Conservation (phyloP, 192 early-diverging fungal species). For the Cetraspora pellucida region DNA sequence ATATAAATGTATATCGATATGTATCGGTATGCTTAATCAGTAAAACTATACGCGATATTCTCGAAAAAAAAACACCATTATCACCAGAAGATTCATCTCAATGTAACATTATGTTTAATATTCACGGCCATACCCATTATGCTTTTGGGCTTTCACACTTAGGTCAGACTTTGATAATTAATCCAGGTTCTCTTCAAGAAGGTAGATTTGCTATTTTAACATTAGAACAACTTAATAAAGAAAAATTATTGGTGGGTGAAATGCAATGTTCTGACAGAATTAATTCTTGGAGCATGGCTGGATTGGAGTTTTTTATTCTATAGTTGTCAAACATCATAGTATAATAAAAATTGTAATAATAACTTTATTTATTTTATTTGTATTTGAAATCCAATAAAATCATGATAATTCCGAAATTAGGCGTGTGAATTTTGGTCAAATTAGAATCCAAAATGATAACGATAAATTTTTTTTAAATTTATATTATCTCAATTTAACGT, state of each 20-base stretch:
- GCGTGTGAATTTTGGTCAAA: no score
- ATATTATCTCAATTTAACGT: no score
- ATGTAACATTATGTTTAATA: neutral
- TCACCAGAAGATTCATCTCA: neutral
- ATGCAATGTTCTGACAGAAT: neutral
- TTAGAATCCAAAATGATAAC: no score
- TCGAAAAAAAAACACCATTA: neutral
- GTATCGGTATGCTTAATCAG: neutral
- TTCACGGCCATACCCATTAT: slow-evolving; percentile 32
- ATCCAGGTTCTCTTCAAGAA: slow-evolving; percentile 22
- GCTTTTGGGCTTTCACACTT: slow-evolving; percentile 28
- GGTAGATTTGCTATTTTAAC: slow-evolving; percentile 31
- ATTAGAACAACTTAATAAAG: neutral
- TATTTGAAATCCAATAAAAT: no score
- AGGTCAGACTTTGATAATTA: slow-evolving; percentile 21
- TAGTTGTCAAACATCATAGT: neutral
- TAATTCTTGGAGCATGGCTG: slow-evolving; percentile 1
- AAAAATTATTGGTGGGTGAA: neutral
- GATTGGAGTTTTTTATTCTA: slow-evolving; percentile 19
- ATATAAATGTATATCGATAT: neutral
- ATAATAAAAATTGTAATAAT: no score
- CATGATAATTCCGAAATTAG: no score
- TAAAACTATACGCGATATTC: neutral
- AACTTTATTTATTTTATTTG: no score
- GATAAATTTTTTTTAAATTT: no score